phyloP scores from a whole-genome alignment of 106 monocot species.

The Dendrobium officinale region DNA sequence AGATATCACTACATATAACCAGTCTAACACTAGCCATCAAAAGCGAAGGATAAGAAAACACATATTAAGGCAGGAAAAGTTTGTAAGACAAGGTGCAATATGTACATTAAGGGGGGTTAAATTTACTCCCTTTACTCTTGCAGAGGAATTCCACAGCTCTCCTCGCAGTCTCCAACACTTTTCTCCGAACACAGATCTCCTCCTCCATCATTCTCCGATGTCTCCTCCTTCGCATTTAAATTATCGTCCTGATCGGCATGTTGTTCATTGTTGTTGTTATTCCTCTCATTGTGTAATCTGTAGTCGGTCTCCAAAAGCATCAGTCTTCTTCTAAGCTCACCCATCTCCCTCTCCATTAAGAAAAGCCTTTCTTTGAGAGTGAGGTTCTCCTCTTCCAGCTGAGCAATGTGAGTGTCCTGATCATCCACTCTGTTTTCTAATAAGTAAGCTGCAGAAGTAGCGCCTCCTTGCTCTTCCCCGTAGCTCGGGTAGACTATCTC shows the following conservation, averaged over 20 bases:
- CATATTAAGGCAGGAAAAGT: neutral
- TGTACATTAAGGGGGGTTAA: neutral
- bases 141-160: conserved; percentile 5
- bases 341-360: conserved; percentile 82
- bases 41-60: neutral
- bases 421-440: conserved; percentile 59
- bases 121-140: conserved; percentile 9
- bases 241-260: conserved; percentile 4
- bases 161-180: conserved; percentile 19
- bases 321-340: conserved; percentile 53
- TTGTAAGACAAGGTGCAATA: neutral
- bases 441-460: conserved; percentile 17
- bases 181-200: conserved; percentile 40
- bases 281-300: neutral
- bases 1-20: neutral
- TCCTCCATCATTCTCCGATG: conserved; percentile 29
- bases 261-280: conserved; percentile 2
- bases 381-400: conserved; percentile 87
- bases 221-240: conserved; percentile 27
- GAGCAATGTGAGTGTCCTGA: conserved; percentile 68
- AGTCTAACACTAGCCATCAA: neutral
- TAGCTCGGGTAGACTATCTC: conserved; percentile 37
- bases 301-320: conserved; percentile 35
- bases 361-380: conserved; percentile 81
- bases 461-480: conserved; percentile 14